Evolutionary conservation across 2,329 filamentous ascomycete species (phyloP).

Genomic region (Meredithiella fracta): DNA sequence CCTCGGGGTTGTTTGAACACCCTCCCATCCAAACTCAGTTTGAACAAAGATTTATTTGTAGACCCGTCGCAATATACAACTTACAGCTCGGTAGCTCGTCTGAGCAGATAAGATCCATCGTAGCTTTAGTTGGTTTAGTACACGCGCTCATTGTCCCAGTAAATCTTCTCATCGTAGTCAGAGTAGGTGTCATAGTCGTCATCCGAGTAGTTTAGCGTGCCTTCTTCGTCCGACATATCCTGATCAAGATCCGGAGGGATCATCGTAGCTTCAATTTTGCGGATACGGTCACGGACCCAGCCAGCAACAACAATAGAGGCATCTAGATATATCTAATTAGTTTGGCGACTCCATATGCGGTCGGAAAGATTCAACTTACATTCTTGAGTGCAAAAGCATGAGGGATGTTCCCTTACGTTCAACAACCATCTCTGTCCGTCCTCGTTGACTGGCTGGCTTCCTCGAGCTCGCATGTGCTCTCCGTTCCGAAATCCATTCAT

Average conservation of each 20-base stretch:
- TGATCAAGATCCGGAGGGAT: constrained; percentile 6
- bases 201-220: constrained; percentile 10
- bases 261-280: constrained; percentile 14
- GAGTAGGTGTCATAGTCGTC: constrained; percentile 3
- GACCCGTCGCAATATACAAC: not conserved
- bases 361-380: constrained; percentile 19
- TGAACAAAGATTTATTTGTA: too few species aligned
- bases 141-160: constrained; percentile 14
- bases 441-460: constrained; percentile 17
- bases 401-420: constrained; percentile 35
- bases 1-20: not conserved
- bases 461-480: constrained; percentile 3
- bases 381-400: constrained; percentile 41
- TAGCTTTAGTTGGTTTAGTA: constrained; percentile 6
- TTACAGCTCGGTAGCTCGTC: too few species aligned
- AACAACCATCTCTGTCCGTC: constrained; percentile 32
- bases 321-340: constrained; percentile 3
- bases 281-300: constrained; percentile 14
- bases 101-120: not conserved
- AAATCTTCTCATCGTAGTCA: constrained; percentile 13
- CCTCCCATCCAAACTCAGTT: not conserved
- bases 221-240: constrained; percentile 9
- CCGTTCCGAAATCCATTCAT: constrained; percentile 33
- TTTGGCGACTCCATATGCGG: constrained; percentile 2
- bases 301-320: constrained; percentile 13